Conservation (phyloP, 2,329 filamentous ascomycete species). For the Alternaria ventricosa region DNA sequence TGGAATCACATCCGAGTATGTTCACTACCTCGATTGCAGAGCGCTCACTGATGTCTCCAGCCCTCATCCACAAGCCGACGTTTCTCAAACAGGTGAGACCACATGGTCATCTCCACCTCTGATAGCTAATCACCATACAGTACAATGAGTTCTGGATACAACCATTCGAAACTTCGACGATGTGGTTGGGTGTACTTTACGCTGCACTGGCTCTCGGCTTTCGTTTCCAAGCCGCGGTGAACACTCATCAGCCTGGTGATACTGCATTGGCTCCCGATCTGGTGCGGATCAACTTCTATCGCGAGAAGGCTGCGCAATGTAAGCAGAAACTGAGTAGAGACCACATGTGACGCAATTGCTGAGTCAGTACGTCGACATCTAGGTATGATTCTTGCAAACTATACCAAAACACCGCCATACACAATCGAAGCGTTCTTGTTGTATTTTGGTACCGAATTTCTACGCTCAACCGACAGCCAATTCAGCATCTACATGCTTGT, state of each 20-base stretch:
- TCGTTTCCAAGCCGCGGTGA: slow-evolving; percentile 31
- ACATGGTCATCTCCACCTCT: too few species aligned
- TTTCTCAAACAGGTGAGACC: slow-evolving; percentile 33
- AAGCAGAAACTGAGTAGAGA: background rate
- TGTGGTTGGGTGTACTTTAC: slow-evolving; percentile 56
- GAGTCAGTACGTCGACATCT: background rate
- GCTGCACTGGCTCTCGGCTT: slow-evolving; percentile 44
- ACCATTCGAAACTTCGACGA: slow-evolving; percentile 45
- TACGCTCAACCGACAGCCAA: slow-evolving; percentile 38
- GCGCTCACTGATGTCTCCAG: slow-evolving; percentile 17
- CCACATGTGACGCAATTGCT: background rate
- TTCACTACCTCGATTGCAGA: background rate
- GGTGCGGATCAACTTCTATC: slow-evolving; percentile 38
- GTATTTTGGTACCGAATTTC: slow-evolving; percentile 40
- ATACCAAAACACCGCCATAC: slow-evolving; percentile 44
- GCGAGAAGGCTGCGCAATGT: slow-evolving; percentile 41
- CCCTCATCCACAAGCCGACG: slow-evolving; percentile 39
- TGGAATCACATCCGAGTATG: slow-evolving; percentile 39
- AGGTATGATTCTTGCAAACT: slow-evolving; percentile 40
- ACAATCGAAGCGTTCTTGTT: slow-evolving; percentile 40
- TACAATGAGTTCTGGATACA: slow-evolving; percentile 55
- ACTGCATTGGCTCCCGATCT: slow-evolving; percentile 7
- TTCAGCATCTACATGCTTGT: slow-evolving; percentile 38
- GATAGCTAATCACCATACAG: slow-evolving; percentile 27
- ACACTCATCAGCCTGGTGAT: slow-evolving; percentile 2